phyloP scores from a whole-genome alignment of 257 asterid genomes.

The Nicotiana sylvestris region DNA sequence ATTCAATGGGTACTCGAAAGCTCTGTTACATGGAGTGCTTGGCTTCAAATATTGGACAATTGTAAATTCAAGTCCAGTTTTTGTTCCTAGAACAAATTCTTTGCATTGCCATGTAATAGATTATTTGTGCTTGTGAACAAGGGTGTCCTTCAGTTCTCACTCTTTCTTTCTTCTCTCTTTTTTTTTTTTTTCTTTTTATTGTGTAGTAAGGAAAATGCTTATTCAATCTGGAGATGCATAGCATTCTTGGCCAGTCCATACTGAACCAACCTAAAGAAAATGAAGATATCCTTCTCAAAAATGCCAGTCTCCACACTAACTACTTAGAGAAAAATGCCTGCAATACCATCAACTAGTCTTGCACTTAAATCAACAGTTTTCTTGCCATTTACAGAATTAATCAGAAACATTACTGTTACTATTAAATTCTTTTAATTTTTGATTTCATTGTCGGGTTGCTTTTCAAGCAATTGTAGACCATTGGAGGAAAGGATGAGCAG shows the following conservation, averaged over 20 bases:
- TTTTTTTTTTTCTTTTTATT: neutral
- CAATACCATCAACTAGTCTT: neutral
- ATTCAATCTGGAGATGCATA: neutral
- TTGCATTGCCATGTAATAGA: neutral
- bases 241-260: neutral
- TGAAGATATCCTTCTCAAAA: neutral
- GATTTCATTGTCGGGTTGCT: neutral
- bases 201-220: neutral
- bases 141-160: neutral
- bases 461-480: neutral
- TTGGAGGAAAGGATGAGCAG: neutral
- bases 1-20: neutral
- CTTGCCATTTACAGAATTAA: too few species aligned
- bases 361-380: neutral
- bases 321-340: neutral
- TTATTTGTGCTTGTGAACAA: slow-evolving; percentile 2
- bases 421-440: neutral
- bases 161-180: neutral
- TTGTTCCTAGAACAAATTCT: neutral
- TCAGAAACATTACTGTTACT: neutral
- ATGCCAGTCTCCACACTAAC: neutral
- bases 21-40: neutral
- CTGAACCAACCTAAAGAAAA: neutral
- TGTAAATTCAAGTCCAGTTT: neutral
- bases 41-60: neutral